A percentile compares a stretch with the other conserved stretches of the same genome.
Conservation (phyloP, 495 filamentous ascomycete genomes). For the Lophiotrema nucula region DNA sequence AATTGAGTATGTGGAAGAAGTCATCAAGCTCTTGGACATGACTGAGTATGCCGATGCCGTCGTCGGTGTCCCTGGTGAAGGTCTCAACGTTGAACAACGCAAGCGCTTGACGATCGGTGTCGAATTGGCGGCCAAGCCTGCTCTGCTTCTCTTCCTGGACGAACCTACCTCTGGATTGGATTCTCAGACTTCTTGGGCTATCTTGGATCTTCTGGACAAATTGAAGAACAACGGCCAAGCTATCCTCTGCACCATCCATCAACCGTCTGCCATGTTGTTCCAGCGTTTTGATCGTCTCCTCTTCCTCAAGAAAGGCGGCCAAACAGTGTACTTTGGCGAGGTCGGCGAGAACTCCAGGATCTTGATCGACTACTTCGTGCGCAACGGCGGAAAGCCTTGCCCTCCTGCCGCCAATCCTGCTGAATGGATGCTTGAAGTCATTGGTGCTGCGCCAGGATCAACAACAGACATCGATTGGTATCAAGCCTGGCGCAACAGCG, state of each 20-base stretch:
- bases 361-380: conserved; percentile 76
- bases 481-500: conserved; percentile 71
- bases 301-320: conserved; percentile 78
- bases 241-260: conserved; percentile 90
- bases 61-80: conserved; percentile 83
- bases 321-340: conserved; percentile 86
- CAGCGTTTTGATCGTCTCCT: conserved; percentile 85
- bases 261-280: conserved; percentile 87
- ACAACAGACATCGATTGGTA: conserved; percentile 78
- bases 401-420: conserved; percentile 80
- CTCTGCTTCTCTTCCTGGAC: conserved; percentile 86
- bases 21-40: conserved; percentile 89
- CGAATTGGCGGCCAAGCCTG: conserved; percentile 86
- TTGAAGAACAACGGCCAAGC: conserved; percentile 81
- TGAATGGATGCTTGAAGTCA: conserved; percentile 95
- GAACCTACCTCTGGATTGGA: conserved; percentile 85
- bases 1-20: conserved; percentile 81
- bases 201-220: conserved; percentile 74
- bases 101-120: conserved; percentile 90
- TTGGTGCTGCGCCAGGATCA: conserved; percentile 85
- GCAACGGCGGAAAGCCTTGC: conserved; percentile 71
- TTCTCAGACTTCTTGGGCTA: conserved; percentile 84
- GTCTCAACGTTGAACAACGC: conserved; percentile 88
- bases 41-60: conserved; percentile 82
- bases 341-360: conserved; percentile 77